These are phyloP conservation scores for Xerocomus potaroensis DNA, from an alignment of 768 basidiomycete species.

Conservation along the genomic window DNA sequence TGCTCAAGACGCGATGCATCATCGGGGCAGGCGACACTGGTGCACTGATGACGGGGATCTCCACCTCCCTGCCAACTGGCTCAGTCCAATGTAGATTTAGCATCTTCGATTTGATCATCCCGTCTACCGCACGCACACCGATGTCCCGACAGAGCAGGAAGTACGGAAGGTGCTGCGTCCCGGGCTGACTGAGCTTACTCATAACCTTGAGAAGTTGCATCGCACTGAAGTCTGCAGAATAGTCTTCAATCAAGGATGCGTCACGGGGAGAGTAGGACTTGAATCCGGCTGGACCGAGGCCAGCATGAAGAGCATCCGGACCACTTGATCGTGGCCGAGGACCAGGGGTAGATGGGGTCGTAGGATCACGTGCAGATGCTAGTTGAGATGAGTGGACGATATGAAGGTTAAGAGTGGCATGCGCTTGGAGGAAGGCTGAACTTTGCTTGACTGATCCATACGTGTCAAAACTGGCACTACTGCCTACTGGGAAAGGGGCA, in stretches of 20 bases:
- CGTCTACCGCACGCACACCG: slow-evolving; percentile 81
- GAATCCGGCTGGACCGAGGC: slow-evolving; percentile 58
- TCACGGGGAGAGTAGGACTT: slow-evolving; percentile 43
- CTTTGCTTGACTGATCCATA: slow-evolving; percentile 59
- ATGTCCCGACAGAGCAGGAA: slow-evolving; percentile 79
- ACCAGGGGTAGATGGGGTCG: slow-evolving; percentile 29
- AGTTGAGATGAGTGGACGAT: slow-evolving; percentile 80
- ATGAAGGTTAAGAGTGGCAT: slow-evolving; percentile 78
- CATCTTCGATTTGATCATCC: slow-evolving; percentile 76
- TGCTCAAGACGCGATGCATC: slow-evolving; percentile 26
- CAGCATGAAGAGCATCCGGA: slow-evolving; percentile 52
- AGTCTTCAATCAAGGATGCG: slow-evolving; percentile 37
- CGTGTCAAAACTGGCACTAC: slow-evolving; percentile 1
- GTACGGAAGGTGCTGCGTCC: slow-evolving; percentile 65
- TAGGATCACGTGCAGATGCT: slow-evolving; percentile 33
- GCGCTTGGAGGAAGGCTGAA: slow-evolving; percentile 83
- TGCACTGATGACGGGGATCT: slow-evolving; percentile 26
- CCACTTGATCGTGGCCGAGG: slow-evolving; percentile 33
- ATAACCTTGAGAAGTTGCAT: slow-evolving; percentile 79
- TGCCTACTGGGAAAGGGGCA: slow-evolving; percentile 3
- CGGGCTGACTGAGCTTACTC: slow-evolving; percentile 66
- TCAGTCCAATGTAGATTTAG: slow-evolving; percentile 77
- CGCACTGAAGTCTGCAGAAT: slow-evolving; percentile 67
- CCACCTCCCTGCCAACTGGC: slow-evolving; percentile 53
- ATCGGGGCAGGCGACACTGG: slow-evolving; percentile 26